Conservation (phyloP, 2,329 filamentous ascomycete species). For the Nemania diffusa region DNA sequence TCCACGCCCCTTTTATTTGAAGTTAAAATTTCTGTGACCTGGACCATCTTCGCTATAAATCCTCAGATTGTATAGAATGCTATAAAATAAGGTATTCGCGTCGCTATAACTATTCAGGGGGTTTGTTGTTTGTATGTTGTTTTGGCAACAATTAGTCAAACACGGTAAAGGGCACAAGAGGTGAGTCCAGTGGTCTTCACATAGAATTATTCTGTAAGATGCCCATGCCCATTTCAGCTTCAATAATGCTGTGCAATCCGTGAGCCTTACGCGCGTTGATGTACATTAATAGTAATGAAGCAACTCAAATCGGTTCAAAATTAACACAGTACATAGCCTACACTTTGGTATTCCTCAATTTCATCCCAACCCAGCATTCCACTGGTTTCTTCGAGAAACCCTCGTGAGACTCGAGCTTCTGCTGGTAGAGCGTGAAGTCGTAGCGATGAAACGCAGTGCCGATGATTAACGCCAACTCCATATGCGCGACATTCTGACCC, state of each 20-base stretch:
- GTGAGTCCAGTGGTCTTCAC: too few species aligned
- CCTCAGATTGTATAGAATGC: too few species aligned
- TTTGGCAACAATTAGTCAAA: too few species aligned
- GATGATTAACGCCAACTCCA: constrained; percentile 32
- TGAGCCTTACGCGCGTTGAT: not conserved
- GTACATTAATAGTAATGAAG: not conserved
- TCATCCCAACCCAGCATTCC: constrained; percentile 34
- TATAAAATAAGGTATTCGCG: too few species aligned
- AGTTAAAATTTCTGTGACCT: not conserved
- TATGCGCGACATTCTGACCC: constrained; percentile 32
- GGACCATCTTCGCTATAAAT: too few species aligned
- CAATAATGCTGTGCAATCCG: not conserved
- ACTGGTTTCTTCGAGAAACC: constrained; percentile 32
- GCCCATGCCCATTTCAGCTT: not conserved
- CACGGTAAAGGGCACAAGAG: too few species aligned
- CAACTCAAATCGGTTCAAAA: not conserved
- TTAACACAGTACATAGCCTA: not conserved
- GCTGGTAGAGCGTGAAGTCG: constrained; percentile 29
- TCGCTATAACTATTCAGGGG: too few species aligned
- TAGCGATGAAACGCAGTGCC: constrained; percentile 33
- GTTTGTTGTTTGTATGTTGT: too few species aligned
- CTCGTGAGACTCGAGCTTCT: constrained; percentile 27
- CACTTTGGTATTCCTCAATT: constrained; percentile 18
- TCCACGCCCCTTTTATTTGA: not conserved
- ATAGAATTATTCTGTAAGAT: too few species aligned